A percentile compares a stretch with the other conserved stretches of the same genome.
Conservation (phyloP, 352 stramenopile species). For the Globisporangium iwayamae region DNA sequence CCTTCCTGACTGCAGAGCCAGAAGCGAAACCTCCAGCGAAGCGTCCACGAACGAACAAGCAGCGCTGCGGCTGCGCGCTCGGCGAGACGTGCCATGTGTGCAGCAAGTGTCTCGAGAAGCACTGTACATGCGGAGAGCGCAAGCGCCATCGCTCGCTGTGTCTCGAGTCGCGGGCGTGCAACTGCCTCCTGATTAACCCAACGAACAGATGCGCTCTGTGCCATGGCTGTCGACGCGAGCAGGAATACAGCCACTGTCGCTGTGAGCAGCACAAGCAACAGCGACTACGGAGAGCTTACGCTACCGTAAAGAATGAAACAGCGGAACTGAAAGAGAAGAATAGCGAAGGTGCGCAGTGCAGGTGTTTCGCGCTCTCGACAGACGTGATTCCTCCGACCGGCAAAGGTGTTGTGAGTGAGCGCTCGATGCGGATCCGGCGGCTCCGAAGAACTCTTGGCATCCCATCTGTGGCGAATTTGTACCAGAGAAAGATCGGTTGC, state of each 20-base stretch:
- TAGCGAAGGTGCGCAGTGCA: slow-evolving; percentile 19
- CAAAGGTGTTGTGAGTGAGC: slow-evolving; percentile 3
- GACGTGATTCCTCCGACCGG: neutral
- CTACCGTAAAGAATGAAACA: slow-evolving; percentile 17
- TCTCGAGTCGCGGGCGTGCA: slow-evolving; percentile 62
- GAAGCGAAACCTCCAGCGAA: slow-evolving; percentile 5
- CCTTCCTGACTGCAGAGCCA: slow-evolving; percentile 2
- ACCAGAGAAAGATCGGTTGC: slow-evolving; percentile 29
- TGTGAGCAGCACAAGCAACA: slow-evolving; percentile 48
- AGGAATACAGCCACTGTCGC: slow-evolving; percentile 47
- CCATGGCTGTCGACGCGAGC: slow-evolving; percentile 42
- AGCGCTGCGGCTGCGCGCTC: slow-evolving; percentile 41
- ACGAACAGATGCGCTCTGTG: slow-evolving; percentile 44
- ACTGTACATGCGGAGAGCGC: slow-evolving; percentile 47
- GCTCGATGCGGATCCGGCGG: slow-evolving; percentile 27
- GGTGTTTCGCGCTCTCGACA: slow-evolving; percentile 28
- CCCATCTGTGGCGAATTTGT: slow-evolving; percentile 41
- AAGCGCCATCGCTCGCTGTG: slow-evolving; percentile 27
- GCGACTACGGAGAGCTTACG: slow-evolving; percentile 18
- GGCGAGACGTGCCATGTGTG: slow-evolving; percentile 51
- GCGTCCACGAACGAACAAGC: slow-evolving; percentile 15
- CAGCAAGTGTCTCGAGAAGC: slow-evolving; percentile 50
- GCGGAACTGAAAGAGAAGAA: slow-evolving; percentile 2
- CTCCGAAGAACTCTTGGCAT: slow-evolving; percentile 34
- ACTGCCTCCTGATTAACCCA: slow-evolving; percentile 33